Evolutionary conservation across 2,329 filamentous ascomycete species (phyloP).

Genomic region (Ploettnerulaceae sp.): DNA sequence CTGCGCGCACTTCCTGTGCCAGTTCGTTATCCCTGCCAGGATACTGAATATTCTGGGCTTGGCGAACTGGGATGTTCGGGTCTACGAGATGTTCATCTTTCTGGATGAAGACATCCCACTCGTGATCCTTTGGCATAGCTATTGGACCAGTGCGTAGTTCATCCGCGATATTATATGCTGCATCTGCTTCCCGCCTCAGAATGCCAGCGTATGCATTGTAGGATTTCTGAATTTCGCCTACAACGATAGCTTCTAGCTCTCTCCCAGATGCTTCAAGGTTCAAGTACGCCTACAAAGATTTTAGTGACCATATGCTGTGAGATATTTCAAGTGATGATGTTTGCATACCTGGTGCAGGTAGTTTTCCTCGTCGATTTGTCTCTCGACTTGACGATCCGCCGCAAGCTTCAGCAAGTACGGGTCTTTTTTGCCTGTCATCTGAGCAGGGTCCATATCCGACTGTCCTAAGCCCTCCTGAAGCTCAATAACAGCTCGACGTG

Average conservation of each 20-base stretch:
- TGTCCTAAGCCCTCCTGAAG: conserved; percentile 79
- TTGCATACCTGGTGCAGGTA: conserved; percentile 78
- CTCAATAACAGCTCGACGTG: conserved; percentile 70
- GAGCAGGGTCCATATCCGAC: conserved; percentile 70
- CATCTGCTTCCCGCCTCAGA: conserved; percentile 83
- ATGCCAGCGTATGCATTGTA: conserved; percentile 93
- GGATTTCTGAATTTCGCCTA: conserved; percentile 95
- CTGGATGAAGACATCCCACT: conserved; percentile 78
- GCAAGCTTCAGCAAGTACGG: conserved; percentile 81
- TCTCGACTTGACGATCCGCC: conserved; percentile 86
- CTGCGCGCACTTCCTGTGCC: conserved; percentile 79
- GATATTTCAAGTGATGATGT: too few relatives aligned
- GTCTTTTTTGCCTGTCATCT: conserved; percentile 80
- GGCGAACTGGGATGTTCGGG: conserved; percentile 72
- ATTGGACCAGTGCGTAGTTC: conserved; percentile 80
- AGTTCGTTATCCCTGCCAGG: conserved; percentile 80
- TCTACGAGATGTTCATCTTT: conserved; percentile 83
- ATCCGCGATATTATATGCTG: conserved; percentile 71
- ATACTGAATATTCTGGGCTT: conserved; percentile 79
- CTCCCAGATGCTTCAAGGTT: conserved; percentile 92
- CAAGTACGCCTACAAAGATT: conserved; percentile 66
- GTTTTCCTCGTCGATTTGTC: conserved; percentile 93
- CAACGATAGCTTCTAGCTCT: conserved; percentile 92
- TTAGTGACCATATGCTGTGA: conserved; percentile 2
- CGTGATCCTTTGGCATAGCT: conserved; percentile 87